phyloP scores from a whole-genome alignment of 306 rosid genomes.

The Pterocarpus macrocarpus region DNA sequence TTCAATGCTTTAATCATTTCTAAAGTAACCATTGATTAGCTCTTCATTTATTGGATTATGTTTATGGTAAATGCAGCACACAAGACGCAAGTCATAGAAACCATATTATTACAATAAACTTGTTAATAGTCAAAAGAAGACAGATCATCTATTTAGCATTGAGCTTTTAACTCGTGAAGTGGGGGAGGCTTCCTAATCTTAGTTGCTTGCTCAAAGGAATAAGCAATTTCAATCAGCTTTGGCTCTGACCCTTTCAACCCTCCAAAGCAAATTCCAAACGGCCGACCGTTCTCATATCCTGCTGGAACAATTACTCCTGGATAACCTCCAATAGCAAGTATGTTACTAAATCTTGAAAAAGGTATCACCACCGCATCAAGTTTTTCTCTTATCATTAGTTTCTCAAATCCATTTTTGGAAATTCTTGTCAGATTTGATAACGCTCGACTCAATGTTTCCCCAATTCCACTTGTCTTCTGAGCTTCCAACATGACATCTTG shows the following conservation, averaged over 20 bases:
- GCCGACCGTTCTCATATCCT: conserved; percentile 59
- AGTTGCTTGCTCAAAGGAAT: conserved; percentile 76
- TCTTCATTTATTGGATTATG: background rate
- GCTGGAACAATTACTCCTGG: conserved; percentile 81
- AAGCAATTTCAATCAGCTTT: conserved; percentile 70
- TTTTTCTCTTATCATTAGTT: conserved; percentile 45
- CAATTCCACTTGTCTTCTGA: conserved; percentile 50
- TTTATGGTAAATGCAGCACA: conserved; percentile 1
- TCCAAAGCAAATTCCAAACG: conserved; percentile 76
- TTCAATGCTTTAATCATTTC: background rate
- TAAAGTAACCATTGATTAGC: background rate
- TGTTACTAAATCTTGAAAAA: background rate
- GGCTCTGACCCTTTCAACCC: conserved; percentile 75
- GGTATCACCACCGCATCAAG: conserved; percentile 68
- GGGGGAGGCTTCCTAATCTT: conserved; percentile 71
- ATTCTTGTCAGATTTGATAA: conserved; percentile 36
- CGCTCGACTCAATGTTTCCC: conserved; percentile 36
- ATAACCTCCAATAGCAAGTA: conserved; percentile 73
- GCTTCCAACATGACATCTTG: conserved; percentile 50
- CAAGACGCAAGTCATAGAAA: background rate
- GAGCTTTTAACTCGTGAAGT: conserved; percentile 34
- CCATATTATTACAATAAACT: background rate
- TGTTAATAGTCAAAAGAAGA: background rate
- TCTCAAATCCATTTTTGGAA: conserved; percentile 49
- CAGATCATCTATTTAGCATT: background rate